A percentile compares a stretch with the other conserved stretches of the same genome.
Evolutionary conservation across 2,329 filamentous ascomycete species (phyloP).

Genomic region (Hymenoscyphus fructigenus): DNA sequence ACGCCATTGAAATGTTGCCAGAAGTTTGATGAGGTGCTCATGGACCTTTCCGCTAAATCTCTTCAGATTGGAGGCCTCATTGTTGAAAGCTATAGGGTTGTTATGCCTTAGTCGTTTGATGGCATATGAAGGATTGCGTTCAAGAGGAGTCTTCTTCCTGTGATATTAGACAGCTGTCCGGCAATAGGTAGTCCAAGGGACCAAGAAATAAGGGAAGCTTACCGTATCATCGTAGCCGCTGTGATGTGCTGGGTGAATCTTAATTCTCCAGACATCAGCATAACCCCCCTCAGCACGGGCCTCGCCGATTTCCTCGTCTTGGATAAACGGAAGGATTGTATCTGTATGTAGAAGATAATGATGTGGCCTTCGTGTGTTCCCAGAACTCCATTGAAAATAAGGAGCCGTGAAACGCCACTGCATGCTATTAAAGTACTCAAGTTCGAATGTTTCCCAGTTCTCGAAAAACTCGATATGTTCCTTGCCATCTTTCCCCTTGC

Average conservation of each 20-base stretch:
- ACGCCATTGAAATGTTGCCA: conserved; percentile 12
- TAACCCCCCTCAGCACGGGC: neutral
- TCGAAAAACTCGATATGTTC: conserved; percentile 9
- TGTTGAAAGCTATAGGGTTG: conserved; percentile 3
- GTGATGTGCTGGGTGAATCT: conserved; percentile 16
- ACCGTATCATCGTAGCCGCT: conserved; percentile 6
- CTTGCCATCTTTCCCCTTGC: conserved; percentile 7
- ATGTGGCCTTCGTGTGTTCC: neutral
- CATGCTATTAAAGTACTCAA: conserved; percentile 10
- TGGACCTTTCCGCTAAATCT: conserved; percentile 10
- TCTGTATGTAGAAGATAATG: neutral
- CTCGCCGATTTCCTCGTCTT: conserved; percentile 1
- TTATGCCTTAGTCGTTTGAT: conserved; percentile 8
- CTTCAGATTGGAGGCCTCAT: conserved; percentile 13
- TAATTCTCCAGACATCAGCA: conserved; percentile 13
- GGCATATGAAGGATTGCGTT: conserved; percentile 7
- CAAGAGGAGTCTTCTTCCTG: neutral
- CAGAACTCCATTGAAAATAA: conserved; percentile 12
- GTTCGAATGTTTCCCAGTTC: conserved; percentile 11
- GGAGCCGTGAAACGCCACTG: conserved; percentile 15
- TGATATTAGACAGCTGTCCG: neutral
- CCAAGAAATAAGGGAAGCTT: no score
- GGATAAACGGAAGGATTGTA: conserved; percentile 11
- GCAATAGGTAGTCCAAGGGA: no score
- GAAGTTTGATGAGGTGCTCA: conserved; percentile 8